Base-by-base conservation (phyloP, 2,329 filamentous ascomycete species). In the Paraphoma chrysanthemicola region DNA sequence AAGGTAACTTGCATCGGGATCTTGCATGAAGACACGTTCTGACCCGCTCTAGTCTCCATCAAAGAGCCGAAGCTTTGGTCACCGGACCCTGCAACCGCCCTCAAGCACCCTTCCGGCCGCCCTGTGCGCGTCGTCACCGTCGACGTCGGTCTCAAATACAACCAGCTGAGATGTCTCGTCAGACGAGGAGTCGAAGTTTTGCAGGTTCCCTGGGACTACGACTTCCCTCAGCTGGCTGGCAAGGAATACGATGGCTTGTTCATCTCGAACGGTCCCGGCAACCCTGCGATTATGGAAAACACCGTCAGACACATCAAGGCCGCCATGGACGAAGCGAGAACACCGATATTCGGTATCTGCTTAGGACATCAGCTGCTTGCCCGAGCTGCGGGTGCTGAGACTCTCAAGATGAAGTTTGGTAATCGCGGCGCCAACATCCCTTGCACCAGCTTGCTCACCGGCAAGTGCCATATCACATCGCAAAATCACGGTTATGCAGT, bases 341-440 rank as follows among this genome's bases (percentile, higher is more conserved):
- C 89, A 7, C 94, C 94, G 6, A 90, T 98, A 61, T 97, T 98
- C 67, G 94, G 94, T 82, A 98, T 98, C 74, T 98, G 94, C 82
- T 81, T 98, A 68, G 94, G 94, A 54, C 94, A 98, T 77, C 94
- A 98, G 80, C 85, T 98, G 66, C 87, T 98, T 50, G 93, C 94
- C 51, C 87, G 93, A 68, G 93, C 94, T 55, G 88, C 93, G 31
- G 94, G 94, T 53, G 94, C 93, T 45, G 84, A 84, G 45, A 98
- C 95, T 0, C 79, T 85, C 71, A 99, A 99, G 85, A 96, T 99
- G 92, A 98, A 98, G 85, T 99, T 97, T 72, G 95, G 95, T 81
- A 99, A 99, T 82, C 92, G 95, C 72, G 95, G 94, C 43, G 92
- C 96, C 83, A 99, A 99, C 81, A 98, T 99, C 72, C 95, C 95